phyloP scores from a whole-genome alignment of 352 stramenopile species.

The Globisporangium carolinianum region DNA sequence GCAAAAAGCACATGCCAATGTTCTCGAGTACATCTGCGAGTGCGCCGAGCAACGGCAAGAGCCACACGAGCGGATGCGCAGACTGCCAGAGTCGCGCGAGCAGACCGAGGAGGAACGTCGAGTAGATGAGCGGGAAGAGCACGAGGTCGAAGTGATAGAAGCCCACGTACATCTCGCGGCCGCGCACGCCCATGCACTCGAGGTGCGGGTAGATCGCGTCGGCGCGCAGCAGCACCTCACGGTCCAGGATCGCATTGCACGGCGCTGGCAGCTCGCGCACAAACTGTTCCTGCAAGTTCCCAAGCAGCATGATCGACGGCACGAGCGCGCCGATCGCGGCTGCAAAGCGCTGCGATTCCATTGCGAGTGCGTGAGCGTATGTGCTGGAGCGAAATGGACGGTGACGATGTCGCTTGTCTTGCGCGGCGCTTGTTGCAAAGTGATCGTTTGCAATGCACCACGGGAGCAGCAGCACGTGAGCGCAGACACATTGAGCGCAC shows the following conservation, averaged over 20 bases:
- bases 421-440: no score
- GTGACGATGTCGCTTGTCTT: no score
- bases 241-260: slow-evolving; percentile 33
- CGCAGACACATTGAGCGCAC: neutral
- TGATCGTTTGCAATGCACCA: no score
- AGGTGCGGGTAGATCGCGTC: slow-evolving; percentile 27
- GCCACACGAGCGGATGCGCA: slow-evolving; percentile 4
- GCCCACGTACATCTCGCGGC: slow-evolving; percentile 29
- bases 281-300: slow-evolving; percentile 23
- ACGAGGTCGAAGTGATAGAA: slow-evolving; percentile 43
- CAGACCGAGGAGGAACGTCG: slow-evolving; percentile 18
- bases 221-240: slow-evolving; percentile 22
- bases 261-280: slow-evolving; percentile 21
- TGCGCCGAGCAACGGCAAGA: slow-evolving; percentile 23
- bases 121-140: slow-evolving; percentile 43
- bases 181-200: slow-evolving; percentile 22
- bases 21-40: slow-evolving; percentile 40
- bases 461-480: no score
- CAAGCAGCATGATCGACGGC: slow-evolving; percentile 31
- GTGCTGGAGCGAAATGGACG: neutral
- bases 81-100: slow-evolving; percentile 27
- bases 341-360: slow-evolving; percentile 13
- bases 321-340: slow-evolving; percentile 27
- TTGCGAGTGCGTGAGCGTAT: neutral
- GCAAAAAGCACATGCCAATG: slow-evolving; percentile 27